A percentile compares a stretch with the other conserved stretches of the same genome.
phyloP scores from a whole-genome alignment of 768 basidiomycete genomes.

The Coprinopsis strossmayeri region DNA sequence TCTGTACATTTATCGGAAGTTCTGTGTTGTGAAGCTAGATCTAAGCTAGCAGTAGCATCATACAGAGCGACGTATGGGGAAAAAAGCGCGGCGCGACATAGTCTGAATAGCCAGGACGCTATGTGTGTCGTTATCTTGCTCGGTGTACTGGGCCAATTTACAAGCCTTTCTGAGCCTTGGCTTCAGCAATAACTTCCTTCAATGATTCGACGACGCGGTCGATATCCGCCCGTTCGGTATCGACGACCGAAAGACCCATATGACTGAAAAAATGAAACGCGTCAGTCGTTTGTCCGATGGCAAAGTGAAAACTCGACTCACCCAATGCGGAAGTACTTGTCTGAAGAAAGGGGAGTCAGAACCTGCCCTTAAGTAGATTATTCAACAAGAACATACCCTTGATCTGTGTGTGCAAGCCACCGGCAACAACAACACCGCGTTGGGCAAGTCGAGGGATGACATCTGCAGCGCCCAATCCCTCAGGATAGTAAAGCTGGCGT shows the following conservation, averaged over 20 bases:
- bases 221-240: constrained; percentile 64
- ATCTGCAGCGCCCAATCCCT: constrained; percentile 70
- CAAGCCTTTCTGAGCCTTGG: constrained; percentile 23
- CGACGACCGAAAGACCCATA: constrained; percentile 85
- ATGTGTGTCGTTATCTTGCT: neutral
- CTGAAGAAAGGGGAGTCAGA: constrained; percentile 25
- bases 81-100: too few relatives aligned
- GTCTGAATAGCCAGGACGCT: too few relatives aligned
- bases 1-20: too few relatives aligned
- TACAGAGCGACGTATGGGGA: too few relatives aligned
- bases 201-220: constrained; percentile 64
- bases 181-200: constrained; percentile 47
- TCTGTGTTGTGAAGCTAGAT: too few relatives aligned
- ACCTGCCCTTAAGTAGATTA: constrained; percentile 8
- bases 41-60: too few relatives aligned
- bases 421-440: constrained; percentile 76
- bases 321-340: constrained; percentile 91
- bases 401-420: constrained; percentile 77
- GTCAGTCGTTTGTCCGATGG: neutral
- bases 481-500: constrained; percentile 68
- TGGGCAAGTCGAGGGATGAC: constrained; percentile 68
- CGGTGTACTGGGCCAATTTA: neutral
- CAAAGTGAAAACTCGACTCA: constrained; percentile 21
- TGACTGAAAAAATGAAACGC: constrained; percentile 35
- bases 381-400: constrained; percentile 47